Evolutionary conservation across 495 filamentous ascomycete species (phyloP), one percentile per base, ranked within the genome.

Genomic region (Tuber umbilicatum): DNA sequence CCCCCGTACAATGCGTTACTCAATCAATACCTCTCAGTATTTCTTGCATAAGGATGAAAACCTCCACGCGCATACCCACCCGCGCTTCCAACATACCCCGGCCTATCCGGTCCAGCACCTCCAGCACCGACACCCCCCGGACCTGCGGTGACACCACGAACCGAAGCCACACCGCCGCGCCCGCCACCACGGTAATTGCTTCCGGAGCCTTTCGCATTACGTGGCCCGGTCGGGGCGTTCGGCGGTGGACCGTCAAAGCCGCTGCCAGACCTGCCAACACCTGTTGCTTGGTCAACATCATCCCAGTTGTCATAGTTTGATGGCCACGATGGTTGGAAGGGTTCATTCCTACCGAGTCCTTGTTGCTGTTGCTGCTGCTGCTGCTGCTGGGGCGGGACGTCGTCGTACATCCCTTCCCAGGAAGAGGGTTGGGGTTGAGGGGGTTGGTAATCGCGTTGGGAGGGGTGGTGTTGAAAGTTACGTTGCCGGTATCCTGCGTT

Each of bases 391-490:
- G 87, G 93, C 37, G 96, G 96, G 1, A 97, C 93, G 82, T 97
- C 95, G 82, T 99, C 95, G 83, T 99, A 99, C 95, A 99, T 99
- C 73, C 95, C 95, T 83, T 99, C 95, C 94, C 95, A 98, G 37
- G 91, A 93, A 23, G 74, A 78, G 42, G 81, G 80, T 31, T 80
- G 77, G 39, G 70, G 71, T 27, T 82, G 81, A 31, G 81, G 81
- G 2, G 80, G 80, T n/a, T 82, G 81, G 23, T 80, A 82, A 74
- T 82, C 81, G 35, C 81, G 72, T 74, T 82, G 81, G 40, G 79
- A 81, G 45, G 81, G 81, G 47, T 82, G 78, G 27, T 76, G 74
- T 31, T 82, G 78, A 76, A 83, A 84, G 50, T 83, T 83, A 16
- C 78, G 55, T 16, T 64, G 55, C 14, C 55, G 55, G 27, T 64